Evolutionary conservation across 2,329 filamentous ascomycete species (phyloP), one percentile per base, ranked within the genome.

Genomic region (Fusarium dimerum): DNA sequence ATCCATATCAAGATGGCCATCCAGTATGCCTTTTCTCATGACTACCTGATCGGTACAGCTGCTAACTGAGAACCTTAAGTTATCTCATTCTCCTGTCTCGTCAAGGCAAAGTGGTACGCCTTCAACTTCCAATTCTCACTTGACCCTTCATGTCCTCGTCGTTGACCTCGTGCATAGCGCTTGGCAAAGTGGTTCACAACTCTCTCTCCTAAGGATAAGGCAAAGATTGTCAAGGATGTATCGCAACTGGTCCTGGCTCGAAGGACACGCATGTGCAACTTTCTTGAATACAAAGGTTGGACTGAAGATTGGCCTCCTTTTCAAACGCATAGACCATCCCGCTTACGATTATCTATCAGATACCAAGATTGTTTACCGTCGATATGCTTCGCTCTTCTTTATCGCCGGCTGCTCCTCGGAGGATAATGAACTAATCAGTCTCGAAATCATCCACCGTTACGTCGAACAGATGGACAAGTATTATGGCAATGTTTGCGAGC

Each of bases 401-500:
- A 99, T 99, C 73, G 92, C 93, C 68, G 94, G 94, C 66, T 96
- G 92, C 78, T 88, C 92, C 48, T 92, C 92, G n/a, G 92, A 91
- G 59, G 94, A 99, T 76, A 99, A 99, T 76, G 94, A 99, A 72
- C 80, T 99, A 69, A 97, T 97, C 72, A 96, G 91, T 20, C 90
- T 99, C 70, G 94, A 99, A 75, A 92, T 99, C 70, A 95, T 99
- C 67, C 94, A 99, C 75, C 91, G 94, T 76, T 99, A 99, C 73
- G 94, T 99, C 70, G 94, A 99, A 76, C 94, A 99, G 77, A 99
- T 99, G 94, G 94, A 99, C 82, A 99, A 99, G 75, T 99, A 99
- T 79, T 99, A 97, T 74, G 94, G 94, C 74, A 99, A 99, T 73
- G 94, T 99, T 54, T 99, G 94, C 86, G 94, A 99, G 78, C 84